Percentiles rank a stretch among this genome's conserved stretches.
Conservation (phyloP, 805 yeast genomes). For the Candida nitratophila region DNA sequence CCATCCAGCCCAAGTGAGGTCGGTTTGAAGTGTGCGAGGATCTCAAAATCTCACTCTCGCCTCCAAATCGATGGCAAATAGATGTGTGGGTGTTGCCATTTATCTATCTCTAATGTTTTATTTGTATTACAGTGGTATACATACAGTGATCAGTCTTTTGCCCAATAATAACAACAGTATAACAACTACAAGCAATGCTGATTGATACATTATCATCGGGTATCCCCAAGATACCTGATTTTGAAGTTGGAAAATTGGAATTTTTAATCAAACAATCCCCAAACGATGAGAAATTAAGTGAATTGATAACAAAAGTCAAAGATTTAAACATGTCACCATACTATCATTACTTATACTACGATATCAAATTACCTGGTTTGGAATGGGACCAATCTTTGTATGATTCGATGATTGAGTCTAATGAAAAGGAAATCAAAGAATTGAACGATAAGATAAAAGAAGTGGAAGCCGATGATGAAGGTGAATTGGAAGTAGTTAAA, state of each 20-base stretch:
- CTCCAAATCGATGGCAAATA: too few species aligned
- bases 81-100: too few species aligned
- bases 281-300: conserved; percentile 24
- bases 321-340: conserved; percentile 70
- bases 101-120: too few species aligned
- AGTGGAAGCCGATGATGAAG: conserved; percentile 67
- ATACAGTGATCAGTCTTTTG: too few species aligned
- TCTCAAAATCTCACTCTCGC: too few species aligned
- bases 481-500: conserved; percentile 74
- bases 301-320: conserved; percentile 37
- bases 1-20: too few species aligned
- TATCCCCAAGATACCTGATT: conserved; percentile 67
- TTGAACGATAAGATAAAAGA: conserved; percentile 48
- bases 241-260: conserved; percentile 72
- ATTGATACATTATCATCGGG: conserved; percentile 39
- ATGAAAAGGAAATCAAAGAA: conserved; percentile 47
- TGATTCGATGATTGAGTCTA: conserved; percentile 40
- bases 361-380: conserved; percentile 30
- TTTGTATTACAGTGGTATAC: too few species aligned
- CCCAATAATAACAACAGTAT: too few species aligned
- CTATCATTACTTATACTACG: conserved; percentile 59
- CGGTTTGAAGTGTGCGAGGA: too few species aligned
- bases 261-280: conserved; percentile 43
- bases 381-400: conserved; percentile 58
- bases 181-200: conserved; percentile 10